Evolutionary conservation across 257 asterid genomes (phyloP).

Genomic region (Solanum habrochaites): DNA sequence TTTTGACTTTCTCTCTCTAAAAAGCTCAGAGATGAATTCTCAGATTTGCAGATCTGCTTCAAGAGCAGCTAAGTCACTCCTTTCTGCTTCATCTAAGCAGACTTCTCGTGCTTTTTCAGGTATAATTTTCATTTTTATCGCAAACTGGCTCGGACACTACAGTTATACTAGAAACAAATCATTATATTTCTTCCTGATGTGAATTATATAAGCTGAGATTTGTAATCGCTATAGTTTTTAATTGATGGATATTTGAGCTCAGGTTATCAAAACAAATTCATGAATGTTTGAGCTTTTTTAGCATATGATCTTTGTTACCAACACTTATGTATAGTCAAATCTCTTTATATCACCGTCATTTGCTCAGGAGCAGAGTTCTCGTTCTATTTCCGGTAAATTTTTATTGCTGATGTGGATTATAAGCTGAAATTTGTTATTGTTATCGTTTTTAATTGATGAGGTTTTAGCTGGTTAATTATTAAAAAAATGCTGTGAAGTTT

Average conservation of each 20-base stretch:
- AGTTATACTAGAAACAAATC: background rate
- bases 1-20: background rate
- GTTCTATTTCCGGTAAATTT: background rate
- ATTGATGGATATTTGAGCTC: background rate
- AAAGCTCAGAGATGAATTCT: constrained; percentile 46
- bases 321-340: background rate
- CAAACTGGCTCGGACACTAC: background rate
- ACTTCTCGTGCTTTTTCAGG: constrained; percentile 66
- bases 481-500: background rate
- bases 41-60: constrained; percentile 73
- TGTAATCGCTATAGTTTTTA: background rate
- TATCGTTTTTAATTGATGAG: background rate
- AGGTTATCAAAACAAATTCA: background rate
- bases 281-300: background rate
- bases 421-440: background rate
- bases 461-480: background rate
- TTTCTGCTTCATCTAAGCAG: constrained; percentile 71
- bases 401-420: background rate
- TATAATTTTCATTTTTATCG: background rate
- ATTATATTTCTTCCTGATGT: background rate
- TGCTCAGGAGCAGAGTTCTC: background rate
- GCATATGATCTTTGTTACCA: background rate
- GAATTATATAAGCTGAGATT: background rate
- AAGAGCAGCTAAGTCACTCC: constrained; percentile 41
- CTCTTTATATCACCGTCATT: background rate